A percentile compares a stretch with the other conserved stretches of the same genome.
Conservation (phyloP, 768 basidiomycete species). For the Amanita pseudoporphyria region DNA sequence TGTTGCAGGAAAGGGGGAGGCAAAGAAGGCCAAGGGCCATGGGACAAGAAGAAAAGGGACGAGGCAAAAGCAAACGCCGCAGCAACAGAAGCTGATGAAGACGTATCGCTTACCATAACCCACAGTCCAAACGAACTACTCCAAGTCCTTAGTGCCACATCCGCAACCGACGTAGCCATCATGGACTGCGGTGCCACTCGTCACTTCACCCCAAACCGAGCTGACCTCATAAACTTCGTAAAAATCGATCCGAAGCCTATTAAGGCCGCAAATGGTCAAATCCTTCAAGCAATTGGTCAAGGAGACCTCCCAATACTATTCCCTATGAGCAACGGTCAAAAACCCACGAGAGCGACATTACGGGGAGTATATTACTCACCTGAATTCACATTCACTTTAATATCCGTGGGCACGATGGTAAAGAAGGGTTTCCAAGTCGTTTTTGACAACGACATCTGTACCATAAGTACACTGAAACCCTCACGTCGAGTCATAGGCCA, state of each 20-base stretch:
- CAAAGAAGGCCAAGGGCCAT: too few relatives aligned
- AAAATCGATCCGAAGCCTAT: too few relatives aligned
- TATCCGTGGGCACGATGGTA: too few relatives aligned
- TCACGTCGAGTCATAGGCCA: too few relatives aligned
- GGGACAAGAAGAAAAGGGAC: conserved; percentile 14
- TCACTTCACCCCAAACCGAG: conserved; percentile 22
- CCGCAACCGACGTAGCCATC: conserved; percentile 7
- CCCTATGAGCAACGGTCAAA: conserved; percentile 15
- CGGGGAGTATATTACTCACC: conserved; percentile 18
- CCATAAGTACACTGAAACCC: conserved; percentile 9
- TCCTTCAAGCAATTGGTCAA: conserved; percentile 17
- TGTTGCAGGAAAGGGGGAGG: conserved; percentile 26
- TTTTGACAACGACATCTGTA: conserved; percentile 9
- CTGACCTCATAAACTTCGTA: conserved; percentile 20
- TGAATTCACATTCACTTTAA: too few relatives aligned
- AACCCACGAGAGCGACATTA: conserved; percentile 14
- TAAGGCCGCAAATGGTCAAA: conserved; percentile 18
- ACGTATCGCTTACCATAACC: conserved; percentile 6
- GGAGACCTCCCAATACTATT: conserved; percentile 19
- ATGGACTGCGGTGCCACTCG: conserved; percentile 23
- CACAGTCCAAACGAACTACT: not conserved
- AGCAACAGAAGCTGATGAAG: conserved; percentile 10
- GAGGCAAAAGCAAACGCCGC: conserved; percentile 7
- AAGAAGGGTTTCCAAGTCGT: conserved; percentile 9
- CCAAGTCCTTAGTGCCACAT: not conserved